Percentiles rank a stretch among this genome's conserved stretches.
Evolutionary conservation across 345 rosid species (phyloP).

Genomic region (Corymbia maculata): DNA sequence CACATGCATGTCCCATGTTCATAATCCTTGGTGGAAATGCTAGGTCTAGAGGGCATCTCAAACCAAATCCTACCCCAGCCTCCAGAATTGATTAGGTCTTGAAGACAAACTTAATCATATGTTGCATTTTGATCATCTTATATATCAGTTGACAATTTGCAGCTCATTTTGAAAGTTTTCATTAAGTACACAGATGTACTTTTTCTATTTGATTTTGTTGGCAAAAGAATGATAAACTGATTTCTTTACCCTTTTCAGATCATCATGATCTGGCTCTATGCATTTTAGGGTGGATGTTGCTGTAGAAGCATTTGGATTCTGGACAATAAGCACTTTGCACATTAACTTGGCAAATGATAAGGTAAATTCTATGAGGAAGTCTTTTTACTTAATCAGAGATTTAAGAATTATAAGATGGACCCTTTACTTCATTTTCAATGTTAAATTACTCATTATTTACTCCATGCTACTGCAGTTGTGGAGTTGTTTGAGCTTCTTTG

Average conservation of each 20-base stretch:
- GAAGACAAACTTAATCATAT: background rate
- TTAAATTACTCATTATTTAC: background rate
- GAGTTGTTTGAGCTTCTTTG: background rate
- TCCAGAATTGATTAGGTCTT: background rate
- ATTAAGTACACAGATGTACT: background rate
- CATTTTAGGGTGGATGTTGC: background rate
- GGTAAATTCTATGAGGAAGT: background rate
- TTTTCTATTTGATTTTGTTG: background rate
- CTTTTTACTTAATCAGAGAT: background rate
- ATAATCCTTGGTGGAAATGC: background rate
- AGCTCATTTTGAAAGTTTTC: background rate
- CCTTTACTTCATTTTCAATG: too few relatives aligned
- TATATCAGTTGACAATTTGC: background rate
- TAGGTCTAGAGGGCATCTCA: background rate
- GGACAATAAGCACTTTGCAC: background rate
- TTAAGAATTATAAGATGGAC: background rate
- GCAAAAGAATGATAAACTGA: background rate
- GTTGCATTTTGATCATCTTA: background rate
- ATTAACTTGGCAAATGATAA: background rate
- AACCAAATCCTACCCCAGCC: background rate
- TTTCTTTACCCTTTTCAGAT: background rate
- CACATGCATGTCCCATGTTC: background rate
- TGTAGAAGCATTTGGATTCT: background rate
- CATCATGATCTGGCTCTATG: background rate
- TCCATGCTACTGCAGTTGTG: background rate